Evolutionary conservation across 306 rosid genomes (phyloP), one percentile per base, ranked within the genome.

Genomic region (Trifolium repens): DNA sequence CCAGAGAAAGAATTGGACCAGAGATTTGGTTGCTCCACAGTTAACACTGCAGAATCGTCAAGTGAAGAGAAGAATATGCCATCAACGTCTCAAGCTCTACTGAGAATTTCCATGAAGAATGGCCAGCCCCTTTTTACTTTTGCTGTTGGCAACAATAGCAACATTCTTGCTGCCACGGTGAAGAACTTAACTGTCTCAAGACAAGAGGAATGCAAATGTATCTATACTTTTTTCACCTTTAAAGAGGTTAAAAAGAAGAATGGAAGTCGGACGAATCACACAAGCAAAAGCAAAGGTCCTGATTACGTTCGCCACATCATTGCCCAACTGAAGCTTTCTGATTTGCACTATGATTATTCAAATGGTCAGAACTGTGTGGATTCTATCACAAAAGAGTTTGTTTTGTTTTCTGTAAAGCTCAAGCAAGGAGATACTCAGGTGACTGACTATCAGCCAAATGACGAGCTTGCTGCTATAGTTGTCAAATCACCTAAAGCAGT

Each of bases 301-400:
- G 93, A 90, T 65, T 96, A 89, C 52, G 65, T 84, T 78, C 88
- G 68, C 73, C 88, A 89, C 67, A 87, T 83, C 64, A 79, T 94
- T 75, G 98, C 98, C 53, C 98, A 92, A 71, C 89, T 96, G 99
- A 90, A 83, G 84, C 93, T 89, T 74, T 88, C 96, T 54, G 88
- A 83, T 74, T 79, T 88, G 19, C 88, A 72, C 73, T 68, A 49
- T 73, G 78, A 82, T 78, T 80, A 68, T 83, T 80, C 85, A 53
- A 55, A 71, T 39, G 67, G 83, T 55, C 79, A 81, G 62, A 70
- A 59, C 53, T 49, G 69, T 39, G 65, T 43, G 68, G 79, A 81
- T 65, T 80, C 83, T 55, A 74, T 71, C n/a, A 32, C 74, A 27
- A 90, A 88, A 74, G 98, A 90, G 80, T 92, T 86, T 84, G 93